Evolutionary conservation across 2,329 filamentous ascomycete genomes (phyloP), one percentile per base, ranked within the genome.

Genomic region (Colletotrichum sp.): DNA sequence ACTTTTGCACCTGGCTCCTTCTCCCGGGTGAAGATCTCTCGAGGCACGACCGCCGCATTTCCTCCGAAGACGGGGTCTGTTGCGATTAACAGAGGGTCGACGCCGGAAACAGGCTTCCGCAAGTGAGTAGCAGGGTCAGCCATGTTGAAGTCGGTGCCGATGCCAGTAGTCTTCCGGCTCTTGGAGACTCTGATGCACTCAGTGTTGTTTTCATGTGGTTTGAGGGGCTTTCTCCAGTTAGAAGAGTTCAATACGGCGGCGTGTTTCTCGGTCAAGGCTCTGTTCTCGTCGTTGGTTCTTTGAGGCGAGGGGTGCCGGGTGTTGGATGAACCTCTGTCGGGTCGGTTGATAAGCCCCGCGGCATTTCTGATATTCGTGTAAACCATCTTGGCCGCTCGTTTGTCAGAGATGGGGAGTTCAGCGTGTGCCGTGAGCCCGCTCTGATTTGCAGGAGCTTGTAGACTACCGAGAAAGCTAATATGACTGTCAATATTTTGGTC

Each of bases 191-290:
- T 48, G 30, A 34, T 28, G 9, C 48, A 34, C 10, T 39, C 39
- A 34, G 6, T n/a, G n/a, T 72, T 36, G 21, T 63, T 21, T 36
- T 67, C 24, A 10, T 30, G 32, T 9, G 52, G 43, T 32, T 32
- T n/a, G 8, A 65, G 36, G 6, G 68, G 59, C 48, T 64, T 68
- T n/a, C 75, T 69, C 73, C 75, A 76, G 18, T 77, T 76, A 9
- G 57, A 36, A 16, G 64, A 52, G 7, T 32, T 34, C 3, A 70
- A 43, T n/a, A 60, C 65, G 32, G 63, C 21, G 10, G 21, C 52
- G 30, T 55, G 10, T 34, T 74, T 77, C 13, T 72, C 69, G 24
- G 61, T n/a, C 52, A n/a, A 28, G 34, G 13, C 65, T 8, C 13
- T 13, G 26, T 34, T 32, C 26, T 74, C 48, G 39, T 36, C 48